phyloP scores from a whole-genome alignment of 2,329 filamentous ascomycete species.

The Penicillium sclerotiorum region DNA sequence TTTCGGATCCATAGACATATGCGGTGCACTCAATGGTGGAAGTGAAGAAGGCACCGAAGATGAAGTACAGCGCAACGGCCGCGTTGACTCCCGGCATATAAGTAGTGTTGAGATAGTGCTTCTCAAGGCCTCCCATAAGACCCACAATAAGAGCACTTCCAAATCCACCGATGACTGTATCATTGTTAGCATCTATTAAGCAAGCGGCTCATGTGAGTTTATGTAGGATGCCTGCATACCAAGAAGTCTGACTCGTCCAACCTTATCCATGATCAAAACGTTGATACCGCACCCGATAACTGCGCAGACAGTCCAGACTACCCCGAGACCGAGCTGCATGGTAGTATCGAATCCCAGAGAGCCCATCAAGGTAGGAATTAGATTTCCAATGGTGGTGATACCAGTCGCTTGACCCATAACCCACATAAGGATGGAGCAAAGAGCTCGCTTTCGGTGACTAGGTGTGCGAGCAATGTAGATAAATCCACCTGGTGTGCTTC shows the following conservation, averaged over 20 bases:
- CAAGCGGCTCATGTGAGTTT: not conserved
- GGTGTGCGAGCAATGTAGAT: not conserved
- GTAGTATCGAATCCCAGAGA: not conserved
- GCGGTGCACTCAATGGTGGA: not conserved
- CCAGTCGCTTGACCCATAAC: not conserved
- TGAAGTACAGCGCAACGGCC: not conserved
- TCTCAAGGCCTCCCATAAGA: not conserved
- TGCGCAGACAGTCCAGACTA: constrained; percentile 1
- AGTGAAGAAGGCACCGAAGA: not conserved
- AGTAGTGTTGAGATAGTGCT: not conserved
- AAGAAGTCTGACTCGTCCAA: constrained; percentile 2
- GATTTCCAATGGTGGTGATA: not conserved
- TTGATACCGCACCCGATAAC: not conserved
- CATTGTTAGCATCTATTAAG: not conserved
- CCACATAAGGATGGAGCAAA: not conserved
- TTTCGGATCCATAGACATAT: constrained; percentile 1
- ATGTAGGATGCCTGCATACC: not conserved
- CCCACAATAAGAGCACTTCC: not conserved
- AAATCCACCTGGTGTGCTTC: not conserved
- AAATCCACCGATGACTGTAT: not conserved
- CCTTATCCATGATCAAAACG: not conserved
- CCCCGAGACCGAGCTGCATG: not conserved
- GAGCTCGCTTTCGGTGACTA: not conserved
- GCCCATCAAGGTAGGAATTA: not conserved
- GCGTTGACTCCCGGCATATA: not conserved